Percentiles rank a stretch among this genome's conserved stretches.
Conservation (phyloP, 2,329 filamentous ascomycete genomes). For the Hymenoscyphus occultus region DNA sequence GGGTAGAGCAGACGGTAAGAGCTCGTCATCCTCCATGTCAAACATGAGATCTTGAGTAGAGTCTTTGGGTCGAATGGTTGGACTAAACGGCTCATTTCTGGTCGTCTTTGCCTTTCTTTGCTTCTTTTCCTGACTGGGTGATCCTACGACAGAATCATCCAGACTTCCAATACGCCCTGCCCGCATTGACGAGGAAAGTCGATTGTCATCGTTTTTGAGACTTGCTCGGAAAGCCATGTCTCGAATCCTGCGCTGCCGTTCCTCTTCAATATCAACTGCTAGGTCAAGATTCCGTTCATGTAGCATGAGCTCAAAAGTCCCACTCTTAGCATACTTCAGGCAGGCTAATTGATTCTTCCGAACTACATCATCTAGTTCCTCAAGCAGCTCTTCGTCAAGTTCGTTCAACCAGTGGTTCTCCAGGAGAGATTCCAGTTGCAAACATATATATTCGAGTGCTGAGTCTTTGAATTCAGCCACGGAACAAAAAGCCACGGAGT, state of each 20-base stretch:
- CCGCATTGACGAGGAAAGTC: conserved; percentile 58
- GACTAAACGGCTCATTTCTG: conserved; percentile 60
- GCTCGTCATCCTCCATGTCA: conserved; percentile 73
- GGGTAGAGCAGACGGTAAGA: conserved; percentile 9
- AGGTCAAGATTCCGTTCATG: conserved; percentile 47
- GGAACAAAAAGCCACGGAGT: conserved; percentile 79
- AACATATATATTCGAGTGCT: conserved; percentile 83
- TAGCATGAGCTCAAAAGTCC: conserved; percentile 63
- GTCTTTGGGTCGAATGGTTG: conserved; percentile 63
- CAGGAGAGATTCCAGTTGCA: conserved; percentile 88
- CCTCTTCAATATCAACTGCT: conserved; percentile 63
- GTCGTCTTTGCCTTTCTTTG: conserved; percentile 47
- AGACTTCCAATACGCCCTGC: conserved; percentile 56
- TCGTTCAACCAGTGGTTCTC: conserved; percentile 86
- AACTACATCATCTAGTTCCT: conserved; percentile 76
- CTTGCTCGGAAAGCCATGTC: conserved; percentile 68
- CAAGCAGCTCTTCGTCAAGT: conserved; percentile 77
- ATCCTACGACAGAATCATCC: conserved; percentile 54
- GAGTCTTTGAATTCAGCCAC: conserved; percentile 84
- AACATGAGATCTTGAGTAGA: conserved; percentile 82
- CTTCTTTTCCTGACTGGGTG: conserved; percentile 39
- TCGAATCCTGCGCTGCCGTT: conserved; percentile 66
- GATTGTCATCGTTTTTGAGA: conserved; percentile 63
- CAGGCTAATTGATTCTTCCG: conserved; percentile 77
- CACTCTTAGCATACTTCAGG: conserved; percentile 74